A percentile compares a stretch with the other conserved stretches of the same genome.
phyloP scores from a whole-genome alignment of 352 stramenopile genomes.

The Phytophthora fragariae region DNA sequence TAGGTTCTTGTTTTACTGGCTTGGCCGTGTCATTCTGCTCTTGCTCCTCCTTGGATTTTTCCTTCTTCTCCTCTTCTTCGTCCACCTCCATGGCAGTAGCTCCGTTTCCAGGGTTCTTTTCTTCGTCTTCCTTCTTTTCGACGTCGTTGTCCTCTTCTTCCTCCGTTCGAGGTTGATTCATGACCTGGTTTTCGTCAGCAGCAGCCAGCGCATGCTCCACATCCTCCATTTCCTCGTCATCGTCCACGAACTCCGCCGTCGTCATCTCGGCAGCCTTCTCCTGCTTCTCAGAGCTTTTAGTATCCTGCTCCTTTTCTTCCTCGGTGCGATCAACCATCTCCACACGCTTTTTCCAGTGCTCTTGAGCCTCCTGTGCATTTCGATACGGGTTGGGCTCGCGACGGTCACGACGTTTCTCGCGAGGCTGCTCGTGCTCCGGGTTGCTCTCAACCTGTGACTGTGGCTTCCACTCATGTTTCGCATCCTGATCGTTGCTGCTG shows the following conservation, averaged over 20 bases:
- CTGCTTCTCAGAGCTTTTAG: constrained; percentile 44
- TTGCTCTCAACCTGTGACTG: constrained; percentile 55
- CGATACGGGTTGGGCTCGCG: constrained; percentile 96
- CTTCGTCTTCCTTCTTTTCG: constrained; percentile 52
- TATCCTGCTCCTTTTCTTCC: constrained; percentile 49
- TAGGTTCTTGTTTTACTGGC: constrained; percentile 38
- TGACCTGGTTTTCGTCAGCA: constrained; percentile 72
- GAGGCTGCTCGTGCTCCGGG: constrained; percentile 51
- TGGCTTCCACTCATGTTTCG: constrained; percentile 62
- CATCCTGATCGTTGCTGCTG: constrained; percentile 65
- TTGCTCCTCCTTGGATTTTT: constrained; percentile 44
- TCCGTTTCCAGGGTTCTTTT: constrained; percentile 45
- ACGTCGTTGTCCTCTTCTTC: constrained; percentile 60
- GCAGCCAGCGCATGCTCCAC: constrained; percentile 71
- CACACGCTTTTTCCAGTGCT: constrained; percentile 98
- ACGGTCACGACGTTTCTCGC: constrained; percentile 82
- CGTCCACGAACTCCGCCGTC: constrained; percentile 73
- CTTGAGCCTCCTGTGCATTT: constrained; percentile 94
- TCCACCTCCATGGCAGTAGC: constrained; percentile 74
- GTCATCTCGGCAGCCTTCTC: constrained; percentile 51
- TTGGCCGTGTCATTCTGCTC: constrained; percentile 44
- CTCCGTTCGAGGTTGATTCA: constrained; percentile 58
- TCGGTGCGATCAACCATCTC: constrained; percentile 81
- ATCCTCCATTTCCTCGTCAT: constrained; percentile 72
- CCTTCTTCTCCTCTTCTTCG: constrained; percentile 59